Percentiles rank a stretch among this genome's conserved stretches.
Conservation (phyloP, 257 asterid species). For the Paulownia fortunei region DNA sequence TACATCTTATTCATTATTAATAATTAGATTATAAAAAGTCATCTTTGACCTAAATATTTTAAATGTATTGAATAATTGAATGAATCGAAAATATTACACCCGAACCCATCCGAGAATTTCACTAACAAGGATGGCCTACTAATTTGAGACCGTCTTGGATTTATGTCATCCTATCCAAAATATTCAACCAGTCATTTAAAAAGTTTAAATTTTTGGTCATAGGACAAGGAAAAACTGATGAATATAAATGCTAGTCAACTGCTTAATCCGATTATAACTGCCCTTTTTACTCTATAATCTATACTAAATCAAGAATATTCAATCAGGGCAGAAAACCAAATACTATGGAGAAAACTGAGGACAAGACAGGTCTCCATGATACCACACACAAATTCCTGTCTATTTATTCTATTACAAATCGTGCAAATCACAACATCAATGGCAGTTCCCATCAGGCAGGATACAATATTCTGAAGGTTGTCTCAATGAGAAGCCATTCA, state of each 20-base stretch:
- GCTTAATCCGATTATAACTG: constrained; percentile 15
- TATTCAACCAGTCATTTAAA: not conserved
- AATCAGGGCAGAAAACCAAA: constrained; percentile 7
- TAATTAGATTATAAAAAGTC: no score
- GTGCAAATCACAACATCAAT: constrained; percentile 24
- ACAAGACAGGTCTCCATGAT: constrained; percentile 18
- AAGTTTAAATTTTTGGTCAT: not conserved
- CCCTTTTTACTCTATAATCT: not conserved
- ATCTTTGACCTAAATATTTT: no score
- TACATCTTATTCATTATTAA: no score
- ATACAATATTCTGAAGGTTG: not conserved
- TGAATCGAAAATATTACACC: no score
- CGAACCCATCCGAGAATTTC: no score
- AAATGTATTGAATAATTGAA: no score
- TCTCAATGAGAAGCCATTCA: constrained; percentile 2
- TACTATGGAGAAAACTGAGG: not conserved
- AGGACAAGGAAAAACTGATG: not conserved
- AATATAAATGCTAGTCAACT: constrained; percentile 15
- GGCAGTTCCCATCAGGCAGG: not conserved
- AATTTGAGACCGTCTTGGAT: not conserved
- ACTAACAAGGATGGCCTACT: not conserved
- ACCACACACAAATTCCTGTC: not conserved
- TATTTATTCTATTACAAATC: not conserved
- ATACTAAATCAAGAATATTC: not conserved
- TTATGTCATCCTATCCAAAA: not conserved